Evolutionary conservation across 108 stramenopile genomes (phyloP), one percentile per base, ranked within the genome.

Genomic region (Cylindrotheca closterium): DNA sequence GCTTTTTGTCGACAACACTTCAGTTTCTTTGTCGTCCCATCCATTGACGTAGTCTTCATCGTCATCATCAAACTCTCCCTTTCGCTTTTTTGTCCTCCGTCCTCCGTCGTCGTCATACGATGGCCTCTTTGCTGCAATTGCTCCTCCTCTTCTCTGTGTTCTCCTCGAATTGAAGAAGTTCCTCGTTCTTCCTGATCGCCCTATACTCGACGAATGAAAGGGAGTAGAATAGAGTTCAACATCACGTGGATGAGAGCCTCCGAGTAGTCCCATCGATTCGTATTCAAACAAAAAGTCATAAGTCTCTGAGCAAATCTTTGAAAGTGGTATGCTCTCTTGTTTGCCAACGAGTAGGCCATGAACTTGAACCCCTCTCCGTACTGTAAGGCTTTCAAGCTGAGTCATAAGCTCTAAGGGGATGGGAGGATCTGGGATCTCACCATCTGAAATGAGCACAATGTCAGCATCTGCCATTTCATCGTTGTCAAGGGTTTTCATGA

Each of bases 351-450:
- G 46, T 8, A 91, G 75, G 1, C 89, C 89, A 47, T 85, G 83
- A 24, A 87, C 68, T 57, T 87, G 68, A 49, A 91, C 64, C 18
- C 84, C 83, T 53, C 64, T 81, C 23, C 65, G 42, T 12, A 29
- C 25, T 19, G 73, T 77, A 23, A 87, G 82, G 2, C n/a, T 23
- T 33, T 83, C 80, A 4, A 91, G 75, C 22, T 66, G 53, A 47
- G 72, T 68, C 69, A 87, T 74, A 7, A 84, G 52, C 12, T 67
- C 58, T 5, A 60, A 37, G 0, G 81, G 73, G 0, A 87, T 84
- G 1, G 89, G 89, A 31, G 89, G 89, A 68, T 91, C 82, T 3
- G 83, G 81, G 22, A 91, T 78, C 62, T 91, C 89, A 25, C 89
- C 89, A 67, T 91, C 89, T n/a, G 84, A 77, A 1, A 91, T 75